Conservation (phyloP, 495 filamentous ascomycete genomes). For the Trichoderma virens region DNA sequence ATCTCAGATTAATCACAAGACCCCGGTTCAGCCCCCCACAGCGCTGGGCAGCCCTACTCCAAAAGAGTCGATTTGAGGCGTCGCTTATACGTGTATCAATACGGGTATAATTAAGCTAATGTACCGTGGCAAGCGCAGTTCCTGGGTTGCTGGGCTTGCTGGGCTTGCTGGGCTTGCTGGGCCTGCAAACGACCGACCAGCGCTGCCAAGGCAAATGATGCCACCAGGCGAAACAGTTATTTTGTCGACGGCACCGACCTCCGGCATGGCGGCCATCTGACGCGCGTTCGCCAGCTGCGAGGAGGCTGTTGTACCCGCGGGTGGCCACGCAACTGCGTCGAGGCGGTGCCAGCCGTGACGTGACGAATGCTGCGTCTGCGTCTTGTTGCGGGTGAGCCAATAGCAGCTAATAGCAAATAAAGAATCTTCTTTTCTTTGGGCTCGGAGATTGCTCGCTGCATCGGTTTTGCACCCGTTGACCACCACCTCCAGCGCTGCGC, state of each 20-base stretch:
- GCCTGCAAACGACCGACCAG: too few species aligned
- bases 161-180: too few species aligned
- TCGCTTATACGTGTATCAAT: conserved; percentile 1
- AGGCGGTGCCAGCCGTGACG: neutral
- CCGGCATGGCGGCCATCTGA: neutral
- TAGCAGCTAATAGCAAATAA: too few species aligned
- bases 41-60: neutral
- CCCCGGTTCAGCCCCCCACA: neutral
- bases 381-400: too few species aligned
- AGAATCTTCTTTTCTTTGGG: neutral
- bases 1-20: neutral
- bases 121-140: too few species aligned
- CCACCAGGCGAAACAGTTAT: too few species aligned
- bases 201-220: too few species aligned
- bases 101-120: too few species aligned
- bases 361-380: too few species aligned
- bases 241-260: too few species aligned
- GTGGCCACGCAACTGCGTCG: neutral
- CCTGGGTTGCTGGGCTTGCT: too few species aligned
- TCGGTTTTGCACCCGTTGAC: conserved; percentile 6
- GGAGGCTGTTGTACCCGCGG: neutral
- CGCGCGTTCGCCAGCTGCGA: neutral
- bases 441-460: neutral
- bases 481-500: neutral
- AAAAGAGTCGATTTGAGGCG: neutral